A percentile compares a stretch with the other conserved stretches of the same genome.
Evolutionary conservation across 2,329 filamentous ascomycete genomes (phyloP).

Genomic region (Xylariaceae sp.): DNA sequence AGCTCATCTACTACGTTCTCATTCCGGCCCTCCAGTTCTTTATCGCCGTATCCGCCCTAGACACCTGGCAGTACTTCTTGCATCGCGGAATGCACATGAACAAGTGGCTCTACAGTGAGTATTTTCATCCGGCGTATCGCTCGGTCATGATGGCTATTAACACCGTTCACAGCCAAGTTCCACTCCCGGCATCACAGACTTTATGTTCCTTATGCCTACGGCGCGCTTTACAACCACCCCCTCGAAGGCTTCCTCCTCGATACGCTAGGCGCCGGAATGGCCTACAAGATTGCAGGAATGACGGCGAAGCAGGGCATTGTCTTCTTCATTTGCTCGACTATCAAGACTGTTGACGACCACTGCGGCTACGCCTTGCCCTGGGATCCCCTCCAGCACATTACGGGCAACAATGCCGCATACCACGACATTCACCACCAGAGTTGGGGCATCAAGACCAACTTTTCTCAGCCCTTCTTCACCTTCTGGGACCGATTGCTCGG

Average conservation of each 20-base stretch:
- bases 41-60: constrained; percentile 69
- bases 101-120: constrained; percentile 90
- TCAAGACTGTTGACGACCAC: constrained; percentile 98
- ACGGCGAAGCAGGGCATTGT: constrained; percentile 79
- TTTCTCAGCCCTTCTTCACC: constrained; percentile 87
- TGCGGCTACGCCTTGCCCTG: constrained; percentile 94
- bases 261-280: constrained; percentile 78
- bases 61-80: constrained; percentile 98
- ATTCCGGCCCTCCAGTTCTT: constrained; percentile 75
- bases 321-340: constrained; percentile 82
- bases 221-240: constrained; percentile 94
- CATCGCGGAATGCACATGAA: constrained; percentile 97
- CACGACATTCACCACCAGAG: constrained; percentile 98
- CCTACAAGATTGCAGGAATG: constrained; percentile 76
- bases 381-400: constrained; percentile 88
- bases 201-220: constrained; percentile 96
- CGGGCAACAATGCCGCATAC: constrained; percentile 91
- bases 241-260: constrained; percentile 92
- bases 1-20: constrained; percentile 70
- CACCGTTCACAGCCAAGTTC: constrained; percentile 59
- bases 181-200: constrained; percentile 94
- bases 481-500: constrained; percentile 84
- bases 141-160: constrained; percentile 33
- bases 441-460: constrained; percentile 98
- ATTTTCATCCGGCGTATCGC: constrained; percentile 45